Base-by-base conservation (phyloP, 2,329 filamentous ascomycete genomes). In the Xenosphaeropsis pyriputrescens region DNA sequence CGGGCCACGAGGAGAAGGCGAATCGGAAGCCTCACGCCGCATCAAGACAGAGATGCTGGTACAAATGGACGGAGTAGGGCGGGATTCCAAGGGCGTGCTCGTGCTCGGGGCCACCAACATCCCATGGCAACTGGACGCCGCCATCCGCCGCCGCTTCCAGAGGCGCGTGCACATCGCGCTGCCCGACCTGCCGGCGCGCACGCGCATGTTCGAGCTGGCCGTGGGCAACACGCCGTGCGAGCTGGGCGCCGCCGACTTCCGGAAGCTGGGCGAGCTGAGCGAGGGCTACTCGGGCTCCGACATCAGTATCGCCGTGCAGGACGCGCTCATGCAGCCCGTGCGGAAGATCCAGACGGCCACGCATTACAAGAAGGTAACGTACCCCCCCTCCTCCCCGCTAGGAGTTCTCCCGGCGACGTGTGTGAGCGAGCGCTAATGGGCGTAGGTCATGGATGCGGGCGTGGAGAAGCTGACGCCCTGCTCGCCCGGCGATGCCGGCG, bases 31-130 rank as follows among this genome's bases (percentile, higher is more conserved):
- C 1, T 95, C 88, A 37, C 75, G 91, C 43, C 82, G 91, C 57
- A 98, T 98, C 69, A 98, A 98, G 65, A 98, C 91, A 1, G 91
- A 98, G 60, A 77, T 98, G 53, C 76, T 98, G 12, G 89, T 98
- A 14, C 91, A 98, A 61, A 98, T 98, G 91, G 91, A 98, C 51
- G 93, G 91, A 62, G 91, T 98, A 8, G 93, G 91, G 45, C 89
- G 93, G 45, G 91, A 98, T 60, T 89, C 82, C 44, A 86, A 82
- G 51, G 91, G 89, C 15, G 89, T 98, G 7, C 67, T 98, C 17
- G 93, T 98, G 31, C 73, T 98, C 3, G 91, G 91, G 43, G 91
- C 91, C 38, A 98, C 91, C 40, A 98, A 98, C 57, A 96, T 98
- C 44, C 91, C 91, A 14, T 98, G 91, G 91, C 89, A 98, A 66